phyloP scores from a whole-genome alignment of 1,284 basidiomycete species.

The Apiotrichum laibachii region DNA sequence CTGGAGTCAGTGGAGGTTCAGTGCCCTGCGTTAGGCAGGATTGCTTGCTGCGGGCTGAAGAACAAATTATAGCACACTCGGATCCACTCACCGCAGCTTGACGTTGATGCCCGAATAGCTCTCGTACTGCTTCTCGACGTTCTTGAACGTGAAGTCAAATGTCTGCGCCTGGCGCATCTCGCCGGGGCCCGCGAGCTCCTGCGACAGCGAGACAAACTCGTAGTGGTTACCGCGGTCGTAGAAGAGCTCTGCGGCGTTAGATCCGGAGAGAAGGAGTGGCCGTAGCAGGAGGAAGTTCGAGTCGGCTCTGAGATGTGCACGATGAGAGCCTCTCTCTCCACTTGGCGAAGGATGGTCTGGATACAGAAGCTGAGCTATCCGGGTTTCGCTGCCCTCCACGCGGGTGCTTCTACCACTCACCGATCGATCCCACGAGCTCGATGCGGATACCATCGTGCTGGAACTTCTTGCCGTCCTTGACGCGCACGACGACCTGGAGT shows the following conservation, averaged over 20 bases:
- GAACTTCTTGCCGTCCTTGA: constrained; percentile 92
- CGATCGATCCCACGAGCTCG: constrained; percentile 95
- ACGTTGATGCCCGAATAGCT: constrained; percentile 98
- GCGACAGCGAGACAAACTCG: constrained; percentile 91
- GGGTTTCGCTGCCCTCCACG: background rate
- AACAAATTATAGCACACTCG: background rate
- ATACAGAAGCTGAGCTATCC: background rate
- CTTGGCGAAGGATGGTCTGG: background rate
- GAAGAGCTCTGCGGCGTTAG: constrained; percentile 71
- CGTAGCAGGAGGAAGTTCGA: background rate
- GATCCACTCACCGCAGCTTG: constrained; percentile 71
- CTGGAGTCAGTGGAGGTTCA: constrained; percentile 54
- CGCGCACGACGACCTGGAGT: constrained; percentile 73
- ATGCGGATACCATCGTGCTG: constrained; percentile 97
- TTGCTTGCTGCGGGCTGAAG: background rate
- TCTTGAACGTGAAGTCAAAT: constrained; percentile 96
- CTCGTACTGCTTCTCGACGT: constrained; percentile 98
- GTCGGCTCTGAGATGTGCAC: background rate
- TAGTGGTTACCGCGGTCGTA: constrained; percentile 85
- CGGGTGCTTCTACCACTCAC: constrained; percentile 54
- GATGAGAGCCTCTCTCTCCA: no score
- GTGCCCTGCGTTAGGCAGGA: no score
- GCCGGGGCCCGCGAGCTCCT: constrained; percentile 89
- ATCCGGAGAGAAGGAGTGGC: background rate
- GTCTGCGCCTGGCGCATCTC: constrained; percentile 94